These are phyloP conservation scores for Lolium perenne DNA, from an alignment of 176 grass and related monocot species.

Conservation along the genomic window DNA sequence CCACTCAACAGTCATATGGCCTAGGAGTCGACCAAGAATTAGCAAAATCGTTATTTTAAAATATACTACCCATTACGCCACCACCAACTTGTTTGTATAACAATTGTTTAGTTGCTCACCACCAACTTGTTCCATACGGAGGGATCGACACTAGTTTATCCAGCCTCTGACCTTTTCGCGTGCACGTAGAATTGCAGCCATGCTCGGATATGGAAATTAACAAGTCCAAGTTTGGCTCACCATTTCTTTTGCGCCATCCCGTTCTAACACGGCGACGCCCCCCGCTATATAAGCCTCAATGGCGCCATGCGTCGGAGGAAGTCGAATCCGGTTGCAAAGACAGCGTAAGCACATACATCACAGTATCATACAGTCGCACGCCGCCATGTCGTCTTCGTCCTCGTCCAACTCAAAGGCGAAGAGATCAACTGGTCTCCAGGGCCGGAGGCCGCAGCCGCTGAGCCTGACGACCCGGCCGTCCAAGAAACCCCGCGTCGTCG, in stretches of 20 bases:
- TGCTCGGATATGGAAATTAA: neutral
- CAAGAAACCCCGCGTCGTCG: conserved; percentile 18
- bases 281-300: neutral
- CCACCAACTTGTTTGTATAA: neutral
- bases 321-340: neutral
- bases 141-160: neutral
- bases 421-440: conserved; percentile 31
- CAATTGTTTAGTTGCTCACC: too few species aligned
- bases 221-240: neutral
- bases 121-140: neutral
- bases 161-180: conserved; percentile 24
- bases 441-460: conserved; percentile 41
- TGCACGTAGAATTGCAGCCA: neutral
- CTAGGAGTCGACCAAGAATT: too few species aligned
- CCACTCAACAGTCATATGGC: too few species aligned
- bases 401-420: neutral
- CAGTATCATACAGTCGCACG: neutral
- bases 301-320: neutral
- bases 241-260: neutral
- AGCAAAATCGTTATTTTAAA: too few species aligned
- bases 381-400: neutral
- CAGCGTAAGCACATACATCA: neutral
- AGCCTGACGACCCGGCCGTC: conserved; percentile 16
- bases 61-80: too few species aligned
- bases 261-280: neutral